Conservation (phyloP, 441 rosid species). For the Melianthus villosus region DNA sequence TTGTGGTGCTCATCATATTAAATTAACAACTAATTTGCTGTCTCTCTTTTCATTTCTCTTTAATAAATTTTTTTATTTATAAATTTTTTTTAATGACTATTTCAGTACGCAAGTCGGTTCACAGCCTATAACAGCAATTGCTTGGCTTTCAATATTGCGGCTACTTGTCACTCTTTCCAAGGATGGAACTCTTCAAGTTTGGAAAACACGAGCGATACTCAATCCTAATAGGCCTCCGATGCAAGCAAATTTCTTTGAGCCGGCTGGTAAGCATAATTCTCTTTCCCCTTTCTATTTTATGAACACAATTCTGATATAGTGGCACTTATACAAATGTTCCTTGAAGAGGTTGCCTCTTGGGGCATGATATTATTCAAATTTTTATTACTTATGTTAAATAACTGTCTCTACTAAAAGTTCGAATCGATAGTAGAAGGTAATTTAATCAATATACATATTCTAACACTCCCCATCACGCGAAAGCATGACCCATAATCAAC, state of each 20-base stretch:
- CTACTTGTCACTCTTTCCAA: constrained; percentile 73
- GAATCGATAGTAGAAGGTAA: too few relatives aligned
- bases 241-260: constrained; percentile 89
- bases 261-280: constrained; percentile 47
- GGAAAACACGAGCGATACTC: constrained; percentile 70
- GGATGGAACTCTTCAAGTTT: constrained; percentile 90
- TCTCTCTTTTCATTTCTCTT: not conserved
- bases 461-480: too few relatives aligned
- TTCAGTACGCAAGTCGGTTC: constrained; percentile 89
- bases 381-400: too few relatives aligned
- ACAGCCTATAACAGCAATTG: constrained; percentile 75
- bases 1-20: too few relatives aligned
- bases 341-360: too few relatives aligned
- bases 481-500: too few relatives aligned
- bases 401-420: too few relatives aligned
- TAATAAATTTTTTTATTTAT: not conserved
- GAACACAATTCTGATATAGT: not conserved
- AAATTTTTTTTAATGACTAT: constrained; percentile 4
- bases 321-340: not conserved
- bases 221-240: constrained; percentile 90
- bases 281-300: not conserved
- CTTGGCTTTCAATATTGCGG: constrained; percentile 82
- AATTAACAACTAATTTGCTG: not conserved
- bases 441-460: too few relatives aligned
- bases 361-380: too few relatives aligned